Evolutionary conservation across 306 rosid genomes (phyloP), one percentile per base, ranked within the genome.

Genomic region (Corylus avellana): DNA sequence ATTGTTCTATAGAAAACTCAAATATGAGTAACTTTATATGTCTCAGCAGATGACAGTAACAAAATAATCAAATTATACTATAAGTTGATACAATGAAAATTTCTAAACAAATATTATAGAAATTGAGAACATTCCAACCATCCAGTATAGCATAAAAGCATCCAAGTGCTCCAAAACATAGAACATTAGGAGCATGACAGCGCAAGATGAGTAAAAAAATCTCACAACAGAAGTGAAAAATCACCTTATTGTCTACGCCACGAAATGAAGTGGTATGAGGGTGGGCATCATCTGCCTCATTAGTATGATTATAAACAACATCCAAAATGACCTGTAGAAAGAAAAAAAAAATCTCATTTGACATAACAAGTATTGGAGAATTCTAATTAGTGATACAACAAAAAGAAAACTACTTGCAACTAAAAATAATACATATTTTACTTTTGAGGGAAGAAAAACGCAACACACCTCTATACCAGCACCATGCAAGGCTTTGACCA

Each of bases 261-360:
- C 98, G 98, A 81, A 95, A 95, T 72, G 98, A 95, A 77, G 98
- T 95, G 66, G 92, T 84, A 79, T 87, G 93, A 39, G 98, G 94
- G 72, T 88, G 57, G 58, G 75, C 85, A 77, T 91, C 98, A 69
- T 93, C 96, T 46, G 85, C 94, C 89, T 95, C 99, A 83, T 92
- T 95, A 44, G 98, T 95, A 85, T 93, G 99, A 84, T 95, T 95
- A 59, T 88, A 95, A 77, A 95, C 99, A 82, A 95, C 98, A 91
- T 95, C 99, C 92, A 95, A 84, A 81, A 95, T 95, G 78, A 95
- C 94, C 99, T 93, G 86, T 46, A 53, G 50, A 80, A 62, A 81
- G 50, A 80, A 62, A 81, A 44, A 44, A 78, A 77, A 81, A 71
- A 51, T 50, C 79, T 74, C 79, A 80, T 58, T 29, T 68, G 51